phyloP scores from a whole-genome alignment of 371 early-diverging fungal species.

The Mortierella sp. region DNA sequence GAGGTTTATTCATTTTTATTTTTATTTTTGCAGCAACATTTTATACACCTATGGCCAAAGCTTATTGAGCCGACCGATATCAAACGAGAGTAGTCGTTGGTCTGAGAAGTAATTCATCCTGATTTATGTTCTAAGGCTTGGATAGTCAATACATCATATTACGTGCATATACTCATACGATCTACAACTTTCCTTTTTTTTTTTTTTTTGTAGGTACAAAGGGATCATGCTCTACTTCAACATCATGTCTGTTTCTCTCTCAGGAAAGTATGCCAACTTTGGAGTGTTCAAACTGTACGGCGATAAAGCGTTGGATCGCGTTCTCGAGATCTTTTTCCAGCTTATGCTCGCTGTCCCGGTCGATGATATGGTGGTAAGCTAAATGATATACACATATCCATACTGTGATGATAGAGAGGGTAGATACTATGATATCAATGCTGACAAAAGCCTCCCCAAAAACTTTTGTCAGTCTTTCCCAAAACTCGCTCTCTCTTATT shows the following conservation, averaged over 20 bases:
- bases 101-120: slow-evolving; percentile 35
- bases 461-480: slow-evolving; percentile 66
- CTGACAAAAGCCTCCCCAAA: background rate
- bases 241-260: slow-evolving; percentile 77
- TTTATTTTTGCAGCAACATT: slow-evolving; percentile 31
- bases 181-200: background rate
- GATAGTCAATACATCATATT: background rate
- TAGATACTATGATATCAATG: background rate
- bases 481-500: slow-evolving; percentile 72
- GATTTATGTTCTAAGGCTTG: background rate
- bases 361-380: slow-evolving; percentile 77
- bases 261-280: slow-evolving; percentile 91
- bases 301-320: slow-evolving; percentile 85
- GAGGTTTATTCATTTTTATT: background rate
- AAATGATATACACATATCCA: no score
- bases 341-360: slow-evolving; percentile 81
- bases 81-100: slow-evolving; percentile 34
- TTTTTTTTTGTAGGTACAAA: slow-evolving; percentile 71
- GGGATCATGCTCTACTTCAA: slow-evolving; percentile 83
- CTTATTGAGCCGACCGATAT: slow-evolving; percentile 23
- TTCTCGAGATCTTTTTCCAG: slow-evolving; percentile 76
- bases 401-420: no score
- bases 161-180: background rate
- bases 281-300: slow-evolving; percentile 93
- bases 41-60: slow-evolving; percentile 51